Percentiles rank a stretch among this genome's conserved stretches.
Evolutionary conservation across 2,329 filamentous ascomycete genomes (phyloP).

Genomic region (Botryotinia globosa): DNA sequence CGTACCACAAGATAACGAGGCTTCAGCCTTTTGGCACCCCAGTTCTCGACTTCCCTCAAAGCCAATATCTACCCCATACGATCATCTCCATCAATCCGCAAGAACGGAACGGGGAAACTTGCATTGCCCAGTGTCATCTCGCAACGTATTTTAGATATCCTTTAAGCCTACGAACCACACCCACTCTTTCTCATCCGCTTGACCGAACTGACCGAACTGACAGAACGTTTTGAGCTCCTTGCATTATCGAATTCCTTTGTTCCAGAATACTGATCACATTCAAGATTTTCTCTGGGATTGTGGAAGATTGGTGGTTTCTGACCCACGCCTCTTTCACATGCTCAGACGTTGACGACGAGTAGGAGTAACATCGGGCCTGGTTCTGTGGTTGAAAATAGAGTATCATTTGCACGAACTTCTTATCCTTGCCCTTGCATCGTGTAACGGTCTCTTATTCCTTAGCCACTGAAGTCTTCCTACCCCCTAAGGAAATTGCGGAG

Average conservation of each 20-base stretch:
- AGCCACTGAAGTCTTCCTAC: neutral
- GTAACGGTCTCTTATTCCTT: neutral
- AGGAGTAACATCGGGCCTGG: neutral
- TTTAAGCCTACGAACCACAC: neutral
- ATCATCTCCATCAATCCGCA: conserved; percentile 8
- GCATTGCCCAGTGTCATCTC: neutral
- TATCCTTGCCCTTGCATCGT: neutral
- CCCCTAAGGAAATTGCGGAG: neutral
- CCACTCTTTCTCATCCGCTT: conserved; percentile 16
- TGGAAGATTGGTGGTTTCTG: neutral
- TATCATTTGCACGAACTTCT: neutral
- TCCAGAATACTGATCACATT: neutral
- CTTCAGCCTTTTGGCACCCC: neutral
- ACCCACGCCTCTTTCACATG: conserved; percentile 12
- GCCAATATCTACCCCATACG: neutral
- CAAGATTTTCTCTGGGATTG: neutral
- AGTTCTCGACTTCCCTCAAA: neutral
- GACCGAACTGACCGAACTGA: conserved; percentile 9
- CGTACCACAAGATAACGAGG: neutral
- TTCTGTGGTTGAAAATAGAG: neutral
- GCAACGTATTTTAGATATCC: neutral
- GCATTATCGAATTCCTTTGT: neutral
- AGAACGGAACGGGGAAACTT: neutral
- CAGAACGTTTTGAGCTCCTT: neutral
- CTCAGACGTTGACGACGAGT: neutral